Evolutionary conservation across 2,329 filamentous ascomycete species (phyloP), one percentile per base, ranked within the genome.

Genomic region (Aspergillus sojae): DNA sequence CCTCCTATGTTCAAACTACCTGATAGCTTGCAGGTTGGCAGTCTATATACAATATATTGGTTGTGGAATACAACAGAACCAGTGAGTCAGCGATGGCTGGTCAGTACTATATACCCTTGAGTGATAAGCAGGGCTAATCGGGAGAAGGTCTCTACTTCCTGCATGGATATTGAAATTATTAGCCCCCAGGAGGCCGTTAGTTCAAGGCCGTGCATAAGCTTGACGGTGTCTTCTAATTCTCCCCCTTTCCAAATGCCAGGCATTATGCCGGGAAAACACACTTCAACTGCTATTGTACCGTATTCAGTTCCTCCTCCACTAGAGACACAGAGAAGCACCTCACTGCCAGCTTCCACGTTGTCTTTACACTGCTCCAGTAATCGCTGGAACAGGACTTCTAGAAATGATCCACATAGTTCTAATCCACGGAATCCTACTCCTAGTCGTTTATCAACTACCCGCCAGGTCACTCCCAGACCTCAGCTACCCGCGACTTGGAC

Each of bases 41-140:
- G 26, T 23, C 11, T 43, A 23, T 56, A 56, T 16, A 39, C 34
- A 21, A 28, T 56, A 26, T 56, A 56, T 16, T 56, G 34, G 34
- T 39, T 56, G 21, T 56, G 34, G 54, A 56, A 56, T 28, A 56
- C 21, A 56, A 56, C 34, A n/a, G 32, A 56, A 36, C 21, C 26
- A 34, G 54, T 56, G 7, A 34, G 14, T 26, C 12, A 12, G 39
- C 12, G 36, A n/a, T 56, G 21, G 23, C 36, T 56, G 54, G 34
- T 56, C n/a, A 39, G 34, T 56, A 39, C 39, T 41, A 23, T 39
- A 41, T 34, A 6, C 21, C 19, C 23, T n/a, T 26, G 9, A 26
- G 16, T 43, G 4, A 39, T 26, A 39, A 39, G 14, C 14, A 39
- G 36, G 14, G 54, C 48, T 53, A 16, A 53, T 45, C 26, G 14